Evolutionary conservation across 768 basidiomycete species (phyloP), one percentile per base, ranked within the genome.

Genomic region (Macrolepiota albuminosa): DNA sequence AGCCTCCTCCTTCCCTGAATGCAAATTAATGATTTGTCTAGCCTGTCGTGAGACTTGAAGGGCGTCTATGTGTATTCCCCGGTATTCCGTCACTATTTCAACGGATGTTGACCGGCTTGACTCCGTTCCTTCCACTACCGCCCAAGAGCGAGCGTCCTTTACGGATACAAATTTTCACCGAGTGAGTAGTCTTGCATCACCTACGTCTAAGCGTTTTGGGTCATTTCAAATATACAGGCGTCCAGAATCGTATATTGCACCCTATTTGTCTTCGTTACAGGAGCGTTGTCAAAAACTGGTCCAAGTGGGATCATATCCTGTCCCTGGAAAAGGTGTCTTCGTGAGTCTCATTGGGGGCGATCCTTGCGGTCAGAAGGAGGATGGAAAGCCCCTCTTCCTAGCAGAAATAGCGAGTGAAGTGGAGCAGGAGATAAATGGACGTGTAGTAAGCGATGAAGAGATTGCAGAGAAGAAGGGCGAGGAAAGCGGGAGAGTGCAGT

Each of bases 21-120:
- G 36, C 59, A 62, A 54, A 58, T 2, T 49, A 13, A 36, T 65
- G 13, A 18, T 13, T 34, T 34, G 5, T 36, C 24, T 53, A 92
- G 90, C 95, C 95, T 29, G 91, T 97, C 13, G 86, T 96, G 0
- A 81, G 93, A 18, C 77, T 97, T 2, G 84, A 84, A 65, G 89
- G 90, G 26, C 95, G 91, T 74, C 78, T 97, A 16, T 96, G 93
- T 72, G 78, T 98, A 31, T 88, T 98, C 73, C 95, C 95, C 0
- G 95, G 95, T 34, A 92, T 97, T 48, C 95, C 95, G 0, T 73
- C 78, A 4, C 79, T 96, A 34, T 96, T 95, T 75, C 85, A 89
- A 66, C 84, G 83, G 71, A 88, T 98, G 79, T 74, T 97, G 39
- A 81, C 86, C 56, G 84, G 81, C 21, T 75, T 95, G 24, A 83